phyloP scores from a whole-genome alignment of 768 basidiomycete genomes.

The Gloeostereum incarnatum region DNA sequence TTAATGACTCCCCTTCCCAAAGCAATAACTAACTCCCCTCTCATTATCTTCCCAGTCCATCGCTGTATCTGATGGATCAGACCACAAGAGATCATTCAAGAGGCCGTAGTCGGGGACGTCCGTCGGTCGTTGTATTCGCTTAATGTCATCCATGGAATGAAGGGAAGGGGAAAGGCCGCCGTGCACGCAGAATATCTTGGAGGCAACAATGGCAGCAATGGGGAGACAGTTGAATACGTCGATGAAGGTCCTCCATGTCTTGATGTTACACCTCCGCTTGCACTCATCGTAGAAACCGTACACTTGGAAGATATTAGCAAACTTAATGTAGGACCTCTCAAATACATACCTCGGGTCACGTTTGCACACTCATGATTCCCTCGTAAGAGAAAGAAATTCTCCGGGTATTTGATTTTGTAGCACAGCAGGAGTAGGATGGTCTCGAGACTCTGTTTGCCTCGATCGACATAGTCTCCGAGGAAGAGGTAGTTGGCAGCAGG shows the following conservation, averaged over 20 bases:
- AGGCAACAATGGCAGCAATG: constrained; percentile 96
- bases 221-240: constrained; percentile 99
- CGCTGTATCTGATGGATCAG: constrained; percentile 96
- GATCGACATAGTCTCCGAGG: constrained; percentile 97
- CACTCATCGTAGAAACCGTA: constrained; percentile 99
- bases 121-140: constrained; percentile 94
- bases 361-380: constrained; percentile 99
- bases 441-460: constrained; percentile 97
- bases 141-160: constrained; percentile 97
- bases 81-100: constrained; percentile 95
- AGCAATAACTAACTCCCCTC: constrained; percentile 97
- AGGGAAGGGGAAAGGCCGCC: constrained; percentile 90
- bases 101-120: constrained; percentile 98
- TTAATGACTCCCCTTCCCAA: constrained; percentile 97
- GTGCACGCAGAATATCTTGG: constrained; percentile 99
- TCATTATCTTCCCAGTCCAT: constrained; percentile 99
- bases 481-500: constrained; percentile 97
- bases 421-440: constrained; percentile 94
- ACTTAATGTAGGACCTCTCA: constrained; percentile 5
- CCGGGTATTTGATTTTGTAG: constrained; percentile 99
- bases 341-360: constrained; percentile 83
- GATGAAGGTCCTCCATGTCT: constrained; percentile 99
- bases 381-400: constrained; percentile 96
- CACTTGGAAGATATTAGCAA: constrained; percentile 38
- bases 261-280: constrained; percentile 98